Conservation (phyloP, 1,139 yeast genomes). For the Zygosaccharomyces pseudobailii region DNA sequence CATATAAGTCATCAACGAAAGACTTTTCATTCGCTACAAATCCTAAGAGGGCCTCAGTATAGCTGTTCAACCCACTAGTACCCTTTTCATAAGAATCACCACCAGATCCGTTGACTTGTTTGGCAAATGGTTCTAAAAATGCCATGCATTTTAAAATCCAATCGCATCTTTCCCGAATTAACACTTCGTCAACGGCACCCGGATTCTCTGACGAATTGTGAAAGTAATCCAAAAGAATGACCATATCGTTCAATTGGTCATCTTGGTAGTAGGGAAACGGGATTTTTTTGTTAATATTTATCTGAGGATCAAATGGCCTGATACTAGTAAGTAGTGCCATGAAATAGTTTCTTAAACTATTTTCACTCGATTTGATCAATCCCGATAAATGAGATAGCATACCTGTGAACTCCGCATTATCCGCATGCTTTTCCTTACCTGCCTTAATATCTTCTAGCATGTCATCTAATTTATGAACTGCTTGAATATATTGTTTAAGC, state of each 20-base stretch:
- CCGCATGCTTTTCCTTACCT: conserved; percentile 24
- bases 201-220: conserved; percentile 35
- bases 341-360: conserved; percentile 36
- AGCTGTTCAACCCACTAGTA: conserved; percentile 53
- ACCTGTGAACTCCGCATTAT: conserved; percentile 37
- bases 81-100: conserved; percentile 57
- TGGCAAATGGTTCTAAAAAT: conserved; percentile 44
- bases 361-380: conserved; percentile 33
- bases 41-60: conserved; percentile 49
- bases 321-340: conserved; percentile 28
- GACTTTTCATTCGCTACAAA: conserved; percentile 47
- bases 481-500: conserved; percentile 36
- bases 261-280: conserved; percentile 40
- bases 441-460: conserved; percentile 36
- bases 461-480: conserved; percentile 39
- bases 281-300: conserved; percentile 35
- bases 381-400: conserved; percentile 35
- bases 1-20: conserved; percentile 40
- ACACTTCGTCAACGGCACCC: conserved; percentile 39
- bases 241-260: conserved; percentile 39
- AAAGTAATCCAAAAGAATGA: conserved; percentile 45
- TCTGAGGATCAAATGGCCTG: conserved; percentile 40
- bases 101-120: conserved; percentile 39
- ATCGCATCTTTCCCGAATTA: conserved; percentile 44
- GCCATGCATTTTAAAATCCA: conserved; percentile 42